Percentiles rank a stretch among this genome's conserved stretches.
phyloP scores from a whole-genome alignment of 176 grass and related monocot species.

The Oryza brachyantha region DNA sequence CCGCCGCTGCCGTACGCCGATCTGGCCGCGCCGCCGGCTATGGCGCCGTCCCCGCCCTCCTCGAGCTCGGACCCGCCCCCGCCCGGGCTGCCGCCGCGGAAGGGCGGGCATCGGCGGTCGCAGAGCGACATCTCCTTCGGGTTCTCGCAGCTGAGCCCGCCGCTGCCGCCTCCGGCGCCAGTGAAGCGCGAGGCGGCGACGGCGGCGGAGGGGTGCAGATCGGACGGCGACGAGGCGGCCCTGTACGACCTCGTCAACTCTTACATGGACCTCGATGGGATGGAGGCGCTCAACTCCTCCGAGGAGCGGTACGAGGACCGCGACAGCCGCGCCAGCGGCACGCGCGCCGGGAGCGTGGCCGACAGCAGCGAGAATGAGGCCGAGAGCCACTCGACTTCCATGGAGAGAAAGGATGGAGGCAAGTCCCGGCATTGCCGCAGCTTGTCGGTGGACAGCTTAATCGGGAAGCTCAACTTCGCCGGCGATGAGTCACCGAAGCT shows the following conservation, averaged over 20 bases:
- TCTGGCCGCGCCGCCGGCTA: slow-evolving; percentile 29
- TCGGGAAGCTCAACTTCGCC: slow-evolving; percentile 74
- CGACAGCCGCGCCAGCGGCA: slow-evolving; percentile 52
- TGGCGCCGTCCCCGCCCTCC: slow-evolving; percentile 36
- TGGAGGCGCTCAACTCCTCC: slow-evolving; percentile 76
- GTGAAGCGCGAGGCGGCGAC: slow-evolving; percentile 46
- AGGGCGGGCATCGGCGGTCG: slow-evolving; percentile 56
- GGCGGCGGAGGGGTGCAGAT: slow-evolving; percentile 21
- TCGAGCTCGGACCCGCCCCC: slow-evolving; percentile 45
- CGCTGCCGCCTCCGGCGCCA: slow-evolving; percentile 38
- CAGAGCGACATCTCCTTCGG: slow-evolving; percentile 81
- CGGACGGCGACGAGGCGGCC: slow-evolving; percentile 35
- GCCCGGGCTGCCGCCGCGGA: slow-evolving; percentile 60
- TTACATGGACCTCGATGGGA: slow-evolving; percentile 87
- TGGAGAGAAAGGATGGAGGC: slow-evolving; percentile 35
- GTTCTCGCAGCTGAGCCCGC: slow-evolving; percentile 51
- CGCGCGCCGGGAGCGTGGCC: slow-evolving; percentile 43
- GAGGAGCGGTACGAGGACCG: slow-evolving; percentile 57
- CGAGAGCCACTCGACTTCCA: slow-evolving; percentile 54
- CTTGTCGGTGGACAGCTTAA: slow-evolving; percentile 94
- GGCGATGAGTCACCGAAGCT: slow-evolving; percentile 70
- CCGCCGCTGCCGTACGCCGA: slow-evolving; percentile 53
- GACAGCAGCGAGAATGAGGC: slow-evolving; percentile 90
- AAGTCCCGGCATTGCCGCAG: slow-evolving; percentile 80
- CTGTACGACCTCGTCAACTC: slow-evolving; percentile 76